phyloP scores from a whole-genome alignment of 192 early-diverging fungal species.

The Umbelopsis vinacea region DNA sequence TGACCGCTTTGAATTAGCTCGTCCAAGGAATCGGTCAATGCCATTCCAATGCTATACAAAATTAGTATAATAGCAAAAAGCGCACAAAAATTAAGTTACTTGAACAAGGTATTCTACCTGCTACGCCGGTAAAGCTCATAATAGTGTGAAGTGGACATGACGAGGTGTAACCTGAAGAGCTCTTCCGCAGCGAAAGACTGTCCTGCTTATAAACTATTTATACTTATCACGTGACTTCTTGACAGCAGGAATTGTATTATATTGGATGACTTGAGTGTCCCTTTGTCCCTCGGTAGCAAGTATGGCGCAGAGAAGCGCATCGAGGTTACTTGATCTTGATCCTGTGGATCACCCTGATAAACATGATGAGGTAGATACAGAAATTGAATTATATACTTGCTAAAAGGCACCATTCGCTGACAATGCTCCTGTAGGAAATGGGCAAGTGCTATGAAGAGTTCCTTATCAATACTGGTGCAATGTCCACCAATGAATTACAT shows the following conservation, averaged over 20 bases:
- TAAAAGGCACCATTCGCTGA: background rate
- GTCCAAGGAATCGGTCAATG: slow-evolving; percentile 96
- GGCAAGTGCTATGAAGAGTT: slow-evolving; percentile 18
- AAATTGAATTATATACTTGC: no score
- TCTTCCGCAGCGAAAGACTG: background rate
- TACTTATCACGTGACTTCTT: background rate
- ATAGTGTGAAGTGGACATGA: slow-evolving; percentile 55
- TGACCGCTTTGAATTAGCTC: slow-evolving; percentile 89
- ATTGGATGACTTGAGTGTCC: no score
- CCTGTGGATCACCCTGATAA: slow-evolving; percentile 22
- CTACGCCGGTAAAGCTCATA: slow-evolving; percentile 77
- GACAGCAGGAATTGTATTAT: background rate
- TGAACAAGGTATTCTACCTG: slow-evolving; percentile 43
- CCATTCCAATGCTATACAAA: slow-evolving; percentile 73
- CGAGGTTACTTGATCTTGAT: slow-evolving; percentile 24
- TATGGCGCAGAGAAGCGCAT: slow-evolving; percentile 16
- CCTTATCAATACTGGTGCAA: slow-evolving; percentile 48
- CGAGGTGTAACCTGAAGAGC: slow-evolving; percentile 13
- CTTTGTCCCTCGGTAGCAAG: background rate
- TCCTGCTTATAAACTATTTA: background rate
- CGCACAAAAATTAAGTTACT: background rate
- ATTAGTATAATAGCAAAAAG: background rate
- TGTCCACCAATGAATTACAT: slow-evolving; percentile 45
- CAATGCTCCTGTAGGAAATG: slow-evolving; percentile 1
- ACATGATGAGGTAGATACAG: slow-evolving; percentile 12